Evolutionary conservation across 2,329 filamentous ascomycete genomes (phyloP).

Genomic region (Lithohypha guttulata): DNA sequence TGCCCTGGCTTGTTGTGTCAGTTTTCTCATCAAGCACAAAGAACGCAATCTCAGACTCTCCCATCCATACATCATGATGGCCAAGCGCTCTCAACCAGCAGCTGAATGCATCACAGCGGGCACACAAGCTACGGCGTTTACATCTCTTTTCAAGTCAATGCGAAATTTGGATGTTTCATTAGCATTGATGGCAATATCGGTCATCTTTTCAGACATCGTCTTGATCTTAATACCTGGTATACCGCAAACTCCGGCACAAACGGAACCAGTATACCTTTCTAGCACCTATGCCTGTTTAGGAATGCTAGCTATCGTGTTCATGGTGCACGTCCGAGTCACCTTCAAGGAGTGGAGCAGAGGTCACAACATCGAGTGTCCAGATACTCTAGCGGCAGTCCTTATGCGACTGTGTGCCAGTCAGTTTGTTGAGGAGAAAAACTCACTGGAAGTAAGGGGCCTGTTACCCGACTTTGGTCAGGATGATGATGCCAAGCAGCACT

Average conservation of each 20-base stretch:
- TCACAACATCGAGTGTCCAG: neutral
- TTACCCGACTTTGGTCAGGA: neutral
- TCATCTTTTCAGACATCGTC: neutral
- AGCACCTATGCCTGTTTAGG: neutral
- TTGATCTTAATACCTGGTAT: neutral
- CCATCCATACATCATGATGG: neutral
- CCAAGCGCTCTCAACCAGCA: neutral
- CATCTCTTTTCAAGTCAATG: neutral
- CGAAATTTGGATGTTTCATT: neutral
- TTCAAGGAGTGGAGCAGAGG: neutral
- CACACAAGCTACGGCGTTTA: neutral
- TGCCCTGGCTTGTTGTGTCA: slow-evolving; percentile 9
- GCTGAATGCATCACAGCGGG: neutral
- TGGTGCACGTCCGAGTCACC: neutral
- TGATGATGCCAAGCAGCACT: slow-evolving; percentile 2
- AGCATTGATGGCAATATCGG: neutral
- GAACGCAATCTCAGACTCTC: slow-evolving; percentile 8
- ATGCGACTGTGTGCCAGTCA: slow-evolving; percentile 7
- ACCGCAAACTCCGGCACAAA: neutral
- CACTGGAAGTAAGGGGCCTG: neutral
- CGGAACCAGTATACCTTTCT: neutral
- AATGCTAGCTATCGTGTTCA: neutral
- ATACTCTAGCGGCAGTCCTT: neutral
- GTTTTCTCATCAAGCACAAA: slow-evolving; percentile 10
- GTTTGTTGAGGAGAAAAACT: slow-evolving; percentile 8